Base-by-base conservation (phyloP, 23 red algal species). In the Pyropia yezoensis region DNA sequence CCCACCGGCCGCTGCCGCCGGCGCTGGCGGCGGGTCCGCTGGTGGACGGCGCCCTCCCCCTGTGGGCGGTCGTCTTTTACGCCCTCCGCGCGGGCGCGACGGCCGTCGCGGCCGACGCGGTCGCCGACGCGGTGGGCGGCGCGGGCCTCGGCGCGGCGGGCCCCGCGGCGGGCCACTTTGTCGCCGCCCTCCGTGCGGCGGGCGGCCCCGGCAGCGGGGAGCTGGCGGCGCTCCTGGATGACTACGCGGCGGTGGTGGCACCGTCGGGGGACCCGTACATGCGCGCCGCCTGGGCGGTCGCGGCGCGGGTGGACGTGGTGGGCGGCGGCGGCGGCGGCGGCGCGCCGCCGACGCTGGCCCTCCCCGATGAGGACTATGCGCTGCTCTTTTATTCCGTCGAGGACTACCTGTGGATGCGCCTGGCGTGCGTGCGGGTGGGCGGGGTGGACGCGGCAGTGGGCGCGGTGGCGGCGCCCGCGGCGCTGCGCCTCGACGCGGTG, bases 361-460 rank as follows among this genome's bases (percentile, higher is more conserved):
- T 95, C 23, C 74, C 69, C 24, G 65, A 79, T 7, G 61, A 63
- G 33, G 89, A 95, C 63, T 95, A 86, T 62, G 70, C 57, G 28
- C 59, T 85, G 22, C 69, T 95, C 11, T 86, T 95, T 34, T 80
- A 68, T 61, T 85, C 89, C 17, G 81, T 95, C 54, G 89, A 95
- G 64, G 89, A 95, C 63, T 95, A 95, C 61, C 75, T 95, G 27
- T 95, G 89, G 89, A 73, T 95, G 53, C 69, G 77, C 7, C 67
- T 95, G 27, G 80, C 76, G 27, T 51, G 76, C 11, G 76, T 55
- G 12, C 75, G 85, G 52, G 22, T 90, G 0, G 62, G 55, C 4
- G 75, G 51, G 13, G 65, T 52, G 52, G 85, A 90, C 25, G 74
- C 67, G n/a, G 77, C 75, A 17, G 50, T 72, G 28, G 74, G 70